Evolutionary conservation across 139 green algal genomes (phyloP).

Genomic region (Chlamydomonas schloesseri): DNA sequence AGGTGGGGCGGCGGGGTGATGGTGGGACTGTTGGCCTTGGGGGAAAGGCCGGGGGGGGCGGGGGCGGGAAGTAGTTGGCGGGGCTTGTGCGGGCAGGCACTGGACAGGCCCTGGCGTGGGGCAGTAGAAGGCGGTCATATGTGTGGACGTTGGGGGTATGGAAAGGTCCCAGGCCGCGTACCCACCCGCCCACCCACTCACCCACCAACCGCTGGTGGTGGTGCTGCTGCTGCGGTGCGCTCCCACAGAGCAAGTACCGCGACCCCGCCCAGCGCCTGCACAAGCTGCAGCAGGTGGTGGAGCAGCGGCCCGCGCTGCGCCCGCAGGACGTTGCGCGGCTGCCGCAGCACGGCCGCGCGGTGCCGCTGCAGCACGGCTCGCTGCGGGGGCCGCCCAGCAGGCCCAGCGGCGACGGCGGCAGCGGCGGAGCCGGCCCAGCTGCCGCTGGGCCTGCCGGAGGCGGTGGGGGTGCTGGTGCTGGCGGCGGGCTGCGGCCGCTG

Average conservation of each 20-base stretch:
- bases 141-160: too few species aligned
- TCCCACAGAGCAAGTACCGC: slow-evolving; percentile 39
- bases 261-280: slow-evolving; percentile 38
- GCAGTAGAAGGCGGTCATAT: too few species aligned
- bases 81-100: not conserved
- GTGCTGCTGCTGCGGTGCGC: too few species aligned
- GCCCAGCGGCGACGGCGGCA: not conserved
- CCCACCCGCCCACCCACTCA: not conserved
- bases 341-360: not conserved
- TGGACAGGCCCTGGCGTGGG: too few species aligned
- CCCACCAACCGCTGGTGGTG: too few species aligned
- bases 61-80: too few species aligned
- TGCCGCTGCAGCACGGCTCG: not conserved
- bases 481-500: not conserved
- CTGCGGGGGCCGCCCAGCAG: slow-evolving; percentile 1
- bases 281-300: slow-evolving; percentile 38
- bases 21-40: not conserved
- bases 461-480: not conserved
- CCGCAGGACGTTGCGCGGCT: not conserved
- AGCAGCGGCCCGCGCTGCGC: not conserved
- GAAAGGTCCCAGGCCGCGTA: too few species aligned
- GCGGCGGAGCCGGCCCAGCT: not conserved
- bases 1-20: not conserved
- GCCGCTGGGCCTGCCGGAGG: not conserved
- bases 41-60: too few species aligned